These are phyloP conservation scores for Xanthoceras sorbifolium DNA, from an alignment of 345 rosid species.

Conservation along the genomic window DNA sequence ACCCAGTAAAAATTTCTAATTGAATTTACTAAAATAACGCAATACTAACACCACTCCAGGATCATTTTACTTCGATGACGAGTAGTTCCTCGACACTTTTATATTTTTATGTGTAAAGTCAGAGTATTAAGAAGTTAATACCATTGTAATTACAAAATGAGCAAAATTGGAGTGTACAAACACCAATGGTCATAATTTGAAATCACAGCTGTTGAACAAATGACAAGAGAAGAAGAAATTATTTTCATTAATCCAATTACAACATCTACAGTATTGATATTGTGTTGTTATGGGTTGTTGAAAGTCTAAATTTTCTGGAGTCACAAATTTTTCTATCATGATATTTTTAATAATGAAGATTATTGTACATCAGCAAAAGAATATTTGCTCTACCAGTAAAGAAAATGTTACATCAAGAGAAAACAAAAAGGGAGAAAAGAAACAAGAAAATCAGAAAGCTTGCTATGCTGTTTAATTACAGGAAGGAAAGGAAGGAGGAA, in stretches of 20 bases:
- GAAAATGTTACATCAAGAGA: not conserved
- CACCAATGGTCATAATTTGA: no score
- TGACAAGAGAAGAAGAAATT: not conserved
- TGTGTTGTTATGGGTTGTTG: not conserved
- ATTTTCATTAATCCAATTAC: not conserved
- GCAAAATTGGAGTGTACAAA: no score
- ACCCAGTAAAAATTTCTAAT: no score
- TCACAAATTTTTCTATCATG: not conserved
- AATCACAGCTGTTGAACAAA: not conserved
- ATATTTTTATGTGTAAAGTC: no score
- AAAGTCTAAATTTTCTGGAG: not conserved
- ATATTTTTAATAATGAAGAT: slow-evolving; percentile 3
- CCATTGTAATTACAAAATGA: no score
- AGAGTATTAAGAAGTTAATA: no score
- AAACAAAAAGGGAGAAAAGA: no score
- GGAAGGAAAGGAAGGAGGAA: not conserved
- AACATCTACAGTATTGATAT: not conserved
- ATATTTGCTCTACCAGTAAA: not conserved
- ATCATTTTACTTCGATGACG: no score
- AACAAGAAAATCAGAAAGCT: not conserved
- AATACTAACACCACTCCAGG: no score
- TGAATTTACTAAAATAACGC: no score
- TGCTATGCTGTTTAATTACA: slow-evolving; percentile 20
- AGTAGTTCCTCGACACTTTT: no score
- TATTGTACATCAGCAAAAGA: not conserved